These are phyloP conservation scores for Aspergillus alliaceus DNA, from an alignment of 2,329 filamentous ascomycete genomes.

Conservation along the genomic window DNA sequence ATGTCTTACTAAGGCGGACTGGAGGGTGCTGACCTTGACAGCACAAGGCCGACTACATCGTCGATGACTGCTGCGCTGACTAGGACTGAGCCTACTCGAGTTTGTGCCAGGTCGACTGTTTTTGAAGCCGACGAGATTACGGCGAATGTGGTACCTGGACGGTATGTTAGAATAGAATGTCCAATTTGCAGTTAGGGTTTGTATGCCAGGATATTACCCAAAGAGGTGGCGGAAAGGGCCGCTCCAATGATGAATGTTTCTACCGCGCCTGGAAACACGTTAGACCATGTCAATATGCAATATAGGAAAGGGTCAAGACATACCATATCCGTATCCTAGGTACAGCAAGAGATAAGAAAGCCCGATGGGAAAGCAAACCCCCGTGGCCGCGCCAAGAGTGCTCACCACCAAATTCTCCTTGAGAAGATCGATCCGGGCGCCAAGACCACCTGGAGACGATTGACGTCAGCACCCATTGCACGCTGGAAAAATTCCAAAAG, in stretches of 20 bases:
- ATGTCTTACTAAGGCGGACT: too few relatives aligned
- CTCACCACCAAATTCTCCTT: slow-evolving; percentile 47
- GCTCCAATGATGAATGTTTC: slow-evolving; percentile 35
- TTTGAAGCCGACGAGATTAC: slow-evolving; percentile 31
- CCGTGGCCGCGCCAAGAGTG: slow-evolving; percentile 43
- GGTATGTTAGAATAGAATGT: background rate
- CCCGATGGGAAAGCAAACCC: slow-evolving; percentile 49
- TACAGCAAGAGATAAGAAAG: slow-evolving; percentile 47
- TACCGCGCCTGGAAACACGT: slow-evolving; percentile 22
- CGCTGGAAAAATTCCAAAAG: background rate
- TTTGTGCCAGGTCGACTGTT: slow-evolving; percentile 43
- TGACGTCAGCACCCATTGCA: slow-evolving; percentile 7
- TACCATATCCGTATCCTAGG: slow-evolving; percentile 44
- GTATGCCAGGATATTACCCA: slow-evolving; percentile 16
- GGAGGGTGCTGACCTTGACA: slow-evolving; percentile 23
- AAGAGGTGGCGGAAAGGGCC: slow-evolving; percentile 30
- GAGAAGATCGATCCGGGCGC: slow-evolving; percentile 48
- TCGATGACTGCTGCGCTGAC: slow-evolving; percentile 50
- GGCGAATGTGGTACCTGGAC: slow-evolving; percentile 29
- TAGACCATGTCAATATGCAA: background rate
- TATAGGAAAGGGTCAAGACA: background rate
- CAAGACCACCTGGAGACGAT: slow-evolving; percentile 41
- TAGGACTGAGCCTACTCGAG: slow-evolving; percentile 45
- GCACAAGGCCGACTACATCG: slow-evolving; percentile 48
- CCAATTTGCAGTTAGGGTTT: background rate